phyloP scores from a whole-genome alignment of 2,329 filamentous ascomycete species.

The Alternaria burnsii region DNA sequence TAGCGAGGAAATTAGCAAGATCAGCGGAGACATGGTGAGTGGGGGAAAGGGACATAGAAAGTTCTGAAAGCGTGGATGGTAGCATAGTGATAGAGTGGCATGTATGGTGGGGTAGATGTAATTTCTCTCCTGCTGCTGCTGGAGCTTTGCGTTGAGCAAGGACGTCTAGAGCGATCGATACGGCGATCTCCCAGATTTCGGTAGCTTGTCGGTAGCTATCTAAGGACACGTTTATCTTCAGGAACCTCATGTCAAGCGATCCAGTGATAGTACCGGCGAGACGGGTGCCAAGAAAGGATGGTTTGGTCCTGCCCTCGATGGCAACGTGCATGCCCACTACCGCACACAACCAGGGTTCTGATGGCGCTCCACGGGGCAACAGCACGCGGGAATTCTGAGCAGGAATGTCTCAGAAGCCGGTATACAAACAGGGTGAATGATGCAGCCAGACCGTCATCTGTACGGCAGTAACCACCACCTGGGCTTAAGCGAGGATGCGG shows the following conservation, averaged over 20 bases:
- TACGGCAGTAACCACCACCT: constrained; percentile 34
- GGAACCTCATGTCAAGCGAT: constrained; percentile 4
- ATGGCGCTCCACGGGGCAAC: constrained; percentile 11
- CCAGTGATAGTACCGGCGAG: not conserved
- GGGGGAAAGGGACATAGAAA: constrained; percentile 56
- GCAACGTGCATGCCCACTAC: constrained; percentile 2
- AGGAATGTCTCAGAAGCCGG: constrained; percentile 6
- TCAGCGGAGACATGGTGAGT: constrained; percentile 55
- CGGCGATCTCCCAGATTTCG: constrained; percentile 1
- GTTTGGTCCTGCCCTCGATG: constrained; percentile 2
- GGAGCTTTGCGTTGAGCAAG: not conserved
- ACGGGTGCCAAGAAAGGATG: constrained; percentile 6
- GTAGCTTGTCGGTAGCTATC: not conserved
- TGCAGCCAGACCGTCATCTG: constrained; percentile 37
- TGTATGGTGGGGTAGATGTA: not conserved
- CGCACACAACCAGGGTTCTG: not conserved
- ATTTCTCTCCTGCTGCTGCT: not conserved
- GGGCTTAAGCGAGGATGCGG: constrained; percentile 40
- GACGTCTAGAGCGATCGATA: not conserved
- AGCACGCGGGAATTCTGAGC: constrained; percentile 1
- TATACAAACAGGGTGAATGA: constrained; percentile 25
- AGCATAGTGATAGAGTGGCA: constrained; percentile 2
- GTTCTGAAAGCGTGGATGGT: constrained; percentile 49
- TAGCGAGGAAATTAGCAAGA: constrained; percentile 51
- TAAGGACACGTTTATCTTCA: constrained; percentile 7